These are phyloP conservation scores for Achaetomiella virescens DNA, from an alignment of 495 filamentous ascomycete genomes.

Conservation along the genomic window DNA sequence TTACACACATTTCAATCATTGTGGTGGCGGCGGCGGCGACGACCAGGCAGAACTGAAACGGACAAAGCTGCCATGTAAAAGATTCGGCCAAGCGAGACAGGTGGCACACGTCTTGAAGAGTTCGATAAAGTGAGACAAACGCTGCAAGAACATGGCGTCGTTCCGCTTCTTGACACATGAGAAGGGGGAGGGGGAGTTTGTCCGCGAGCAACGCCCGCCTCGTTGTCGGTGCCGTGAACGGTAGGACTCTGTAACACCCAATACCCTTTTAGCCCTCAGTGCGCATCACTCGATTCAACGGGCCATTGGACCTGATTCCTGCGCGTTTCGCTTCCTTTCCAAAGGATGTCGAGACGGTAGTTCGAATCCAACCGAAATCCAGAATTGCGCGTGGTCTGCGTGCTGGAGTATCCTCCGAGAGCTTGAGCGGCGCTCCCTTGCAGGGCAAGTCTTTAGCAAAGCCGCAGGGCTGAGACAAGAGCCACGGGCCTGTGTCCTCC, in stretches of 20 bases:
- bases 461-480: constrained; percentile 1
- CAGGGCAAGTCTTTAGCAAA: background rate
- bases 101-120: background rate
- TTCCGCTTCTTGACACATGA: background rate
- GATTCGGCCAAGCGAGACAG: background rate
- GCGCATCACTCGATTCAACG: too few relatives aligned
- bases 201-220: too few relatives aligned
- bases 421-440: too few relatives aligned
- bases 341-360: too few relatives aligned
- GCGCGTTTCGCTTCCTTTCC: too few relatives aligned
- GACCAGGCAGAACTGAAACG: background rate
- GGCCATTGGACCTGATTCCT: too few relatives aligned
- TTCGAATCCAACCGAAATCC: too few relatives aligned
- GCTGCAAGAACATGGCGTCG: background rate
- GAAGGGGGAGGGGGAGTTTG: background rate
- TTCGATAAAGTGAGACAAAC: constrained; percentile 7
- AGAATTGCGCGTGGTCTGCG: too few relatives aligned
- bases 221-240: background rate
- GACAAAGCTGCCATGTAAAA: constrained; percentile 4
- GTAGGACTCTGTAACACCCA: too few relatives aligned
- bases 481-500: background rate
- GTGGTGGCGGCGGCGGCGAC: background rate
- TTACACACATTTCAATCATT: background rate
- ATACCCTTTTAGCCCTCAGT: too few relatives aligned
- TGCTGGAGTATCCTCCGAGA: too few relatives aligned